Base-by-base conservation (phyloP, 768 basidiomycete species). In the Boletus edulis region DNA sequence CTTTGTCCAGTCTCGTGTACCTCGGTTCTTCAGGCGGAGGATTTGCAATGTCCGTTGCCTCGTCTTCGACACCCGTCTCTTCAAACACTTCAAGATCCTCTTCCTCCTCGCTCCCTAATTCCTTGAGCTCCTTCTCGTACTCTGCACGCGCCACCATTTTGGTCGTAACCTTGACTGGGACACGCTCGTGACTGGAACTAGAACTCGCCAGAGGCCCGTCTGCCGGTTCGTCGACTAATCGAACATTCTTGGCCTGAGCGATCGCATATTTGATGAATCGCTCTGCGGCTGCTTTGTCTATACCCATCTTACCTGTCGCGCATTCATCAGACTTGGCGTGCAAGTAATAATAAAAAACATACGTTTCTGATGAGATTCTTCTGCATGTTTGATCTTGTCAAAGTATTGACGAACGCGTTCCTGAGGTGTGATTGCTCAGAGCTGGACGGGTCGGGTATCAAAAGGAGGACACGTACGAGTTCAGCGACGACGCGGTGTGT, bases 191-290 rank as follows among this genome's bases (percentile, higher is more conserved):
- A 17, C 27, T 45, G 22, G 55, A 44, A 27, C 56, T 65, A 15
- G 69, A 51, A 24, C 57, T 43, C 39, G 62, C 42, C 7, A 12
- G 39, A 13, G 5, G 31, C 29, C 9, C 42, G 11, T 57, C 63
- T 0, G 70, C 56, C 15, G 60, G 63, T 41, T 72, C 73, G 46
- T 77, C 71, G 7, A 67, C 67, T 70, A 73, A 63, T 59, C 34
- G 49, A 1, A 44, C 56, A 39, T 71, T 62, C 47, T 79, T 77
- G 13, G 81, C 82, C 68, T 86, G 86, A 2, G 86, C 73, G 41
- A 92, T 90, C 29, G 90, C 89, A 66, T 89, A 80, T 69, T 86
- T 89, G 69, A 94, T 94, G 71, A 94, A 94, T 31, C 92, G 83
- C 42, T 75, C 74, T 1, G 91, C 91, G 13, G 89, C 91, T 22